phyloP scores from a whole-genome alignment of 768 basidiomycete genomes.

The Tubosaeta brunneosetosa region DNA sequence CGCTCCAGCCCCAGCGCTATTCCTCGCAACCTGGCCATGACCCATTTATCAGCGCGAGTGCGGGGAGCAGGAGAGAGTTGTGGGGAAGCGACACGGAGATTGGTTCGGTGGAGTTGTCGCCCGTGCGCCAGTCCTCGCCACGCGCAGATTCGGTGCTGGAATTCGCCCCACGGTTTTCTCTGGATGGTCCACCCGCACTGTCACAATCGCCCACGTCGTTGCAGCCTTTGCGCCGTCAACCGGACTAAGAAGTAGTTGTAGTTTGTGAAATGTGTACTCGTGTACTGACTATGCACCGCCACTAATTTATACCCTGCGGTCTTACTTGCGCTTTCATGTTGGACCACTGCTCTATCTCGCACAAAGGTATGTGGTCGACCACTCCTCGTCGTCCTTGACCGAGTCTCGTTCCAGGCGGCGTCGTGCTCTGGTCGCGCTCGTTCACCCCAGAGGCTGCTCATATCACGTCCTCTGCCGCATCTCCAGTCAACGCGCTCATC shows the following conservation, averaged over 20 bases:
- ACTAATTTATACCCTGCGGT: conserved; percentile 7
- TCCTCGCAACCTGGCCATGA: conserved; percentile 13
- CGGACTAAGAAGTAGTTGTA: conserved; percentile 2
- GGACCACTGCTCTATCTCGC: conserved; percentile 93
- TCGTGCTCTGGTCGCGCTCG: conserved; percentile 92
- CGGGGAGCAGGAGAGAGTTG: conserved; percentile 18
- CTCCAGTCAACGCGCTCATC: conserved; percentile 85
- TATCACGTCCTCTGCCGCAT: conserved; percentile 63
- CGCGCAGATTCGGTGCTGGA: conserved; percentile 6
- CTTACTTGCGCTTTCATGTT: conserved; percentile 50
- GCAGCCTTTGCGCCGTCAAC: conserved; percentile 24
- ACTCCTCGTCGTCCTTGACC: not conserved
- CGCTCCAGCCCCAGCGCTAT: conserved; percentile 21
- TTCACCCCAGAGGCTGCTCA: conserved; percentile 84
- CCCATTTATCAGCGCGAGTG: conserved; percentile 7
- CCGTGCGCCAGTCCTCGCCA: conserved; percentile 2
- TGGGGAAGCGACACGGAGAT: conserved; percentile 22
- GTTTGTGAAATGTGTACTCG: not conserved
- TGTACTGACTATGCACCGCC: conserved; percentile 7
- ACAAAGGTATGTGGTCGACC: conserved; percentile 58
- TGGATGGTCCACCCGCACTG: conserved; percentile 6
- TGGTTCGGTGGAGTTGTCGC: conserved; percentile 2
- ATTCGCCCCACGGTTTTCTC: conserved; percentile 13
- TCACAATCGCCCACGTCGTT: conserved; percentile 14
- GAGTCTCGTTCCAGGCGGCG: conserved; percentile 56